phyloP scores from a whole-genome alignment of 805 yeast species.

The Starmera pachycereana region DNA sequence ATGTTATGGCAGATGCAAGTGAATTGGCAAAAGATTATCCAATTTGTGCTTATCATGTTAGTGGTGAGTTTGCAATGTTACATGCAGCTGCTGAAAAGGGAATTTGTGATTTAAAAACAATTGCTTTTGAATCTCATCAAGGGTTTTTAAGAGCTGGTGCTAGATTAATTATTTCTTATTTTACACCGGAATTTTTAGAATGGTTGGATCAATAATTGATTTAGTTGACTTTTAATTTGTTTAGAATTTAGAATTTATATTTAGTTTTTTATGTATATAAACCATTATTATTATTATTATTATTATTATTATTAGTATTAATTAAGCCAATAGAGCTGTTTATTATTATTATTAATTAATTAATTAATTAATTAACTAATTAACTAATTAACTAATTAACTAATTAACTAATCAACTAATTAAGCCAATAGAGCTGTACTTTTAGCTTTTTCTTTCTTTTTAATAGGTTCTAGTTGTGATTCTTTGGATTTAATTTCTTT shows the following conservation, averaged over 20 bases:
- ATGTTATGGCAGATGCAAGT: slow-evolving; percentile 81
- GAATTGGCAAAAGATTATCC: slow-evolving; percentile 78
- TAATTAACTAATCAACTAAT: no score
- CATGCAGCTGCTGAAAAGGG: slow-evolving; percentile 98
- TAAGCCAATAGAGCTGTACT: slow-evolving; percentile 12
- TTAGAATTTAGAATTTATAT: not conserved
- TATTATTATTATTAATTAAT: no score
- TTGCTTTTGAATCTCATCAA: slow-evolving; percentile 77
- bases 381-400: no score
- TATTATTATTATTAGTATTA: not conserved
- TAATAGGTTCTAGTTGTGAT: slow-evolving; percentile 2
- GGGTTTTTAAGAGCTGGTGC: slow-evolving; percentile 97
- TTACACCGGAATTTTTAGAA: slow-evolving; percentile 91
- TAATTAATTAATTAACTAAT: no score
- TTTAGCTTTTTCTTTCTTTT: slow-evolving; percentile 8
- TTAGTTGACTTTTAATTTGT: no score
- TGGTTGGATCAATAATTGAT: slow-evolving; percentile 50
- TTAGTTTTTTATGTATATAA: not conserved
- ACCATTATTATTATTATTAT: not conserved
- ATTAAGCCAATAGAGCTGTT: slow-evolving; percentile 11
- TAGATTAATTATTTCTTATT: slow-evolving; percentile 78
- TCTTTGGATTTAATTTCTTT: slow-evolving; percentile 3
- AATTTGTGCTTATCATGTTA: slow-evolving; percentile 89
- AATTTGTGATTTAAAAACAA: slow-evolving; percentile 68
- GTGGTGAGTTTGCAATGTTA: slow-evolving; percentile 96